Evolutionary conservation across 2,329 filamentous ascomycete genomes (phyloP).

Genomic region (Daldinia eschscholtzii): DNA sequence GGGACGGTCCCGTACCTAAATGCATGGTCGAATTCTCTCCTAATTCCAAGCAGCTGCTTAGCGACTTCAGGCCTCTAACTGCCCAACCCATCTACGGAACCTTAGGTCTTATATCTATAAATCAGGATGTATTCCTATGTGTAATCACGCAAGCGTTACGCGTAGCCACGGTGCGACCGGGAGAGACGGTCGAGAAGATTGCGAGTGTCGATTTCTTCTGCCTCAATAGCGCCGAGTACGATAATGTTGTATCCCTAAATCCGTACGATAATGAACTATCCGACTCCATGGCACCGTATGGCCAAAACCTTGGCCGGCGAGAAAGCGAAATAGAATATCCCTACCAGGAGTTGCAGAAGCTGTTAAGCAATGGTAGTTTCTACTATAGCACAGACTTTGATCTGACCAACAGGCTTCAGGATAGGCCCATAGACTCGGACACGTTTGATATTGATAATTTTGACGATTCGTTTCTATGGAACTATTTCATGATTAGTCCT

Average conservation of each 20-base stretch:
- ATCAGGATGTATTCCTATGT: constrained; percentile 88
- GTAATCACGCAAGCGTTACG: constrained; percentile 84
- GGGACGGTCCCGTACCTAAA: constrained; percentile 64
- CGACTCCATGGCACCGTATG: constrained; percentile 63
- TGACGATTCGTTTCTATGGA: constrained; percentile 95
- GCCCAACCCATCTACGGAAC: constrained; percentile 85
- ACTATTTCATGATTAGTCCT: constrained; percentile 97
- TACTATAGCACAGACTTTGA: constrained; percentile 99
- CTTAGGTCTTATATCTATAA: constrained; percentile 85
- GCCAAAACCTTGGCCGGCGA: constrained; percentile 69
- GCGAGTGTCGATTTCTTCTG: constrained; percentile 92
- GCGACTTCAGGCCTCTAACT: constrained; percentile 81
- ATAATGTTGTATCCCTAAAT: constrained; percentile 75
- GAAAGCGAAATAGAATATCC: constrained; percentile 86
- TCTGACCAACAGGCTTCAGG: constrained; percentile 90
- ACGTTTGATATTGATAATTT: constrained; percentile 93
- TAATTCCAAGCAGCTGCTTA: constrained; percentile 73
- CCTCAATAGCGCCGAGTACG: constrained; percentile 86
- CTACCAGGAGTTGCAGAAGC: constrained; percentile 89
- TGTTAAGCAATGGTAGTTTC: constrained; percentile 92
- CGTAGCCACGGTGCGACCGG: constrained; percentile 85
- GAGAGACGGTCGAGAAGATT: constrained; percentile 91
- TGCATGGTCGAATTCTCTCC: constrained; percentile 92
- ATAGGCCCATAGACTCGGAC: constrained; percentile 80
- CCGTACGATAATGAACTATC: constrained; percentile 63